phyloP scores from a whole-genome alignment of 805 yeast species.

The Lipomyces yamanashiensis region DNA sequence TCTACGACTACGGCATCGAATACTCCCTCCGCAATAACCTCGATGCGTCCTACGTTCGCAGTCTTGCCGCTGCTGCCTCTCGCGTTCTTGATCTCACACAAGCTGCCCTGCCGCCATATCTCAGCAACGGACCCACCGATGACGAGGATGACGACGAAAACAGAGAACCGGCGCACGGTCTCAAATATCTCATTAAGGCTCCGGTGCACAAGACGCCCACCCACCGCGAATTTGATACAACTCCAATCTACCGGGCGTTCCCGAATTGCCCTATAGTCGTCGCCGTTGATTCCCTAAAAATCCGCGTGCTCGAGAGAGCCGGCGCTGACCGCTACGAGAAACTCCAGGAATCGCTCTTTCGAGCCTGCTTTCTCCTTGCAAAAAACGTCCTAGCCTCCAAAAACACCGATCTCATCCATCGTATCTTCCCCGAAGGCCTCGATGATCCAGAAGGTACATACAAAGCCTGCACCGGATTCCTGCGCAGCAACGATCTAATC shows the following conservation, averaged over 20 bases:
- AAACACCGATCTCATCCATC: background rate
- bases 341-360: constrained; percentile 14
- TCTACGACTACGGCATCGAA: constrained; percentile 16
- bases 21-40: constrained; percentile 2
- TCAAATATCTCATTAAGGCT: background rate
- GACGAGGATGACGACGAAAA: background rate
- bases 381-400: constrained; percentile 4
- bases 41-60: background rate
- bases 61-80: constrained; percentile 13
- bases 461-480: background rate
- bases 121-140: background rate
- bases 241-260: constrained; percentile 3
- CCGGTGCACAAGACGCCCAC: background rate
- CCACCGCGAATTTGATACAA: constrained; percentile 3
- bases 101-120: constrained; percentile 2
- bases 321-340: constrained; percentile 10
- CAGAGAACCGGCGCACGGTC: background rate
- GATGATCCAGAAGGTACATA: background rate
- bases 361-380: constrained; percentile 17
- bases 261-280: background rate
- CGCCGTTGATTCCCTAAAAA: background rate
- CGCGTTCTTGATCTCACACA: constrained; percentile 11
- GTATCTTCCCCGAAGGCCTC: constrained; percentile 15
- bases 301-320: background rate
- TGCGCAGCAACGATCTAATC: background rate